Evolutionary conservation across 371 early-diverging fungal species (phyloP).

Genomic region (Conidiobolus incongruus): DNA sequence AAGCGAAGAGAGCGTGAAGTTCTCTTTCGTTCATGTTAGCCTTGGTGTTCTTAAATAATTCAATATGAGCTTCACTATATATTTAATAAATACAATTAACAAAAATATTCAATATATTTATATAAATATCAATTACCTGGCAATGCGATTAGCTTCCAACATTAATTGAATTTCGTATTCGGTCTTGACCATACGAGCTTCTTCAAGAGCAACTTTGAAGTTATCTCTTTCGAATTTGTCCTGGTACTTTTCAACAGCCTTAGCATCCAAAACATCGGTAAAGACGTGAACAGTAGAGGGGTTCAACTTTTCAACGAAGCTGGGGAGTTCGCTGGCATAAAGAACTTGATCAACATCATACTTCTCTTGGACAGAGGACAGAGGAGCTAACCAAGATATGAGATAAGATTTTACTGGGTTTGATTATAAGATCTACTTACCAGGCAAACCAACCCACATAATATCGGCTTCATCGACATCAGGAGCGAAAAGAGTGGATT

Average conservation of each 20-base stretch:
- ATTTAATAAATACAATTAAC: too few relatives aligned
- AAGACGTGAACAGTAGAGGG: background rate
- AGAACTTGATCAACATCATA: slow-evolving; percentile 23
- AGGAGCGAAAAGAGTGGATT: slow-evolving; percentile 19
- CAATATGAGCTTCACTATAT: slow-evolving; percentile 23
- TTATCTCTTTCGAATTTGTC: background rate
- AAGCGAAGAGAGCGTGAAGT: slow-evolving; percentile 27
- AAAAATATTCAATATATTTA: slow-evolving; percentile 10
- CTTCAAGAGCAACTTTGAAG: slow-evolving; percentile 12
- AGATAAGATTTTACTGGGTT: too few relatives aligned
- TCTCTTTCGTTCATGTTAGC: slow-evolving; percentile 24
- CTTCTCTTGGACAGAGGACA: slow-evolving; percentile 9
- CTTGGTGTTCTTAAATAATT: slow-evolving; percentile 15
- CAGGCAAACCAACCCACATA: slow-evolving; percentile 23
- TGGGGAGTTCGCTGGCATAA: slow-evolving; percentile 10
- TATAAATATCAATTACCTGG: background rate
- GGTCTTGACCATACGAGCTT: slow-evolving; percentile 23
- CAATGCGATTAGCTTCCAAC: slow-evolving; percentile 13
- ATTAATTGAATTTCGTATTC: slow-evolving; percentile 21
- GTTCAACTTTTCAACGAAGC: slow-evolving; percentile 7
- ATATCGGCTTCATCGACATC: slow-evolving; percentile 13
- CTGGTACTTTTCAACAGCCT: background rate
- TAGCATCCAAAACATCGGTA: background rate
- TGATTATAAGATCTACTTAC: too few relatives aligned
- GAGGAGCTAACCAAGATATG: background rate